These are phyloP conservation scores for Asterella californica DNA, from an alignment of 225 moss, liverwort and hornwort species.

Conservation along the genomic window DNA sequence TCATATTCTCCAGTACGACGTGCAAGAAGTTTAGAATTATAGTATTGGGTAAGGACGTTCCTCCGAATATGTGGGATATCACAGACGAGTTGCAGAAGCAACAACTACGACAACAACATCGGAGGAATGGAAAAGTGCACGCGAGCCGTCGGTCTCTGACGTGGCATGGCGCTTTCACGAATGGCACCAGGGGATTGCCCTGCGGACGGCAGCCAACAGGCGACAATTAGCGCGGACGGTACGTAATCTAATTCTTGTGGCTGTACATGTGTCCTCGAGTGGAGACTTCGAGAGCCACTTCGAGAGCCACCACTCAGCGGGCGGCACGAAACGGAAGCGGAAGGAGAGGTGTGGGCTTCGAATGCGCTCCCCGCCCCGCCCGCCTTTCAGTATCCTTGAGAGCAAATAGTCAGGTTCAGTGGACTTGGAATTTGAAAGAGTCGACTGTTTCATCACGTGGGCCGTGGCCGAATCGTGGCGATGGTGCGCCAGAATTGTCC, in stretches of 20 bases:
- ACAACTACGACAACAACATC: too few species aligned
- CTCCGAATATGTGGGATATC: too few species aligned
- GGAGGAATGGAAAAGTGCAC: too few species aligned
- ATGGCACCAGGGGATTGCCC: too few species aligned
- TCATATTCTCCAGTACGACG: too few species aligned
- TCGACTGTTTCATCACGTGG: not conserved
- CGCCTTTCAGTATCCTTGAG: not conserved
- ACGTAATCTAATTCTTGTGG: not conserved
- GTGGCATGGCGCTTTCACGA: too few species aligned
- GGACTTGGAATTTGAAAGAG: not conserved
- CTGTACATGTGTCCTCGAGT: not conserved
- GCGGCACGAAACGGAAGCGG: not conserved
- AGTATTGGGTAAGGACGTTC: too few species aligned
- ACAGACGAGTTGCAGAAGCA: too few species aligned
- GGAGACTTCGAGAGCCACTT: not conserved
- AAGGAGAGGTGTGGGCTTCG: slow-evolving; percentile 6
- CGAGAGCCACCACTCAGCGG: not conserved
- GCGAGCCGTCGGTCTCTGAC: too few species aligned
- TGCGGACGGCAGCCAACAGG: not conserved
- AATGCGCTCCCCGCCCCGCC: not conserved
- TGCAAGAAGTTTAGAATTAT: too few species aligned
- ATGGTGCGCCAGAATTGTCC: too few species aligned
- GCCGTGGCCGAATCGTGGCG: not conserved
- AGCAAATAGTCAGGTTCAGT: not conserved
- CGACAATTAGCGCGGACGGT: not conserved